A percentile compares a stretch with the other conserved stretches of the same genome.
These are phyloP conservation scores for Mycena sanguinolenta DNA, from an alignment of 768 basidiomycete species.

Conservation along the genomic window DNA sequence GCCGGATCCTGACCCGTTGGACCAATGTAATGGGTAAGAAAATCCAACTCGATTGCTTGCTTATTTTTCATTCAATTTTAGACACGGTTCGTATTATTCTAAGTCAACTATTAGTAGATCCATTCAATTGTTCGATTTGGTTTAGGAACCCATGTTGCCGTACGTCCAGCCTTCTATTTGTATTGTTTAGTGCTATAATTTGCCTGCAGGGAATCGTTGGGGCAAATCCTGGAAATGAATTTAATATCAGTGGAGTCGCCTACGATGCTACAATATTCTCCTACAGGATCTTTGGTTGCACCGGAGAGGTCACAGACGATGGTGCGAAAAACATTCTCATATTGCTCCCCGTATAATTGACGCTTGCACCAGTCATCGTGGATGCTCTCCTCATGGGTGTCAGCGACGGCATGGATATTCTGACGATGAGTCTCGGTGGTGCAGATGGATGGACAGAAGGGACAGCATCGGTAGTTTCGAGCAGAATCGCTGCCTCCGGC, in stretches of 20 bases:
- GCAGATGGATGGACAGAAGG: conserved; percentile 62
- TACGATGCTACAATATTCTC: conserved; percentile 56
- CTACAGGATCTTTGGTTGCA: conserved; percentile 64
- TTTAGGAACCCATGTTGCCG: conserved; percentile 52
- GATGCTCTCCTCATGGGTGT: conserved; percentile 54
- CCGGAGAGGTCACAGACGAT: conserved; percentile 52
- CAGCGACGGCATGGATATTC: conserved; percentile 61
- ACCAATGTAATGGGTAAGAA: conserved; percentile 39
- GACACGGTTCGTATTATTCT: conserved; percentile 24
- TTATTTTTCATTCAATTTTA: conserved; percentile 4
- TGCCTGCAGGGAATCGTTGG: conserved; percentile 59
- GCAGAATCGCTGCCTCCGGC: conserved; percentile 58
- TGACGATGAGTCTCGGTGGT: conserved; percentile 67
- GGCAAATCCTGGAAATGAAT: conserved; percentile 56
- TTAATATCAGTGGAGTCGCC: conserved; percentile 66
- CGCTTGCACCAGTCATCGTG: conserved; percentile 42
- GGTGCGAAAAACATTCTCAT: no score
- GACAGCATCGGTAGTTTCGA: conserved; percentile 59
- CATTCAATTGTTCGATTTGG: conserved; percentile 51
- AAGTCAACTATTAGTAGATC: background rate
- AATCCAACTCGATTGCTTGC: background rate
- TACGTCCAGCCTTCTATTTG: conserved; percentile 38
- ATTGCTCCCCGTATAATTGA: no score
- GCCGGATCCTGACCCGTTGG: conserved; percentile 52
- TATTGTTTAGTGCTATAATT: conserved; percentile 38